These are phyloP conservation scores for Euphorbia corollata DNA, from an alignment of 441 rosid species.

Conservation along the genomic window DNA sequence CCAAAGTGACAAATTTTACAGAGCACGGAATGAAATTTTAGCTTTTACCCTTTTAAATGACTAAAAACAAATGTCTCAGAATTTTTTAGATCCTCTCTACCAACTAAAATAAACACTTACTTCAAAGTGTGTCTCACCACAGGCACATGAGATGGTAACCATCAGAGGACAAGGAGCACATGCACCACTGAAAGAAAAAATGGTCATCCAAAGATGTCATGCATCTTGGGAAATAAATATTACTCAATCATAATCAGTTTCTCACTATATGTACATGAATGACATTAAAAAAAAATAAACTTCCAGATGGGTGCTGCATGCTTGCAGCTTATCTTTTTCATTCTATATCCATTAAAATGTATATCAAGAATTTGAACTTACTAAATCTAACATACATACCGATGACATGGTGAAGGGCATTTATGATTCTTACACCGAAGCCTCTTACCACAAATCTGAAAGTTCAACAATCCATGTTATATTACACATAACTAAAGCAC, in stretches of 20 bases:
- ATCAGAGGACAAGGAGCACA: slow-evolving; percentile 94
- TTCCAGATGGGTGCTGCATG: not conserved
- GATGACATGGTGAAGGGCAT: slow-evolving; percentile 88
- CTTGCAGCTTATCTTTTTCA: not conserved
- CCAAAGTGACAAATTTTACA: not conserved
- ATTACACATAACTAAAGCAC: not conserved
- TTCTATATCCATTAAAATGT: not conserved
- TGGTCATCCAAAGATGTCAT: slow-evolving; percentile 11
- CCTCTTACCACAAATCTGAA: slow-evolving; percentile 69
- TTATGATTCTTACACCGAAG: slow-evolving; percentile 83
- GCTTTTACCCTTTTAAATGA: not conserved
- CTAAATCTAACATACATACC: slow-evolving; percentile 35
- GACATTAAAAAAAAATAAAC: not conserved
- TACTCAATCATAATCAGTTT: not conserved
- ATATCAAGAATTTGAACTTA: slow-evolving; percentile 3
- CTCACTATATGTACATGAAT: slow-evolving; percentile 3
- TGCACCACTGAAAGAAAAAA: slow-evolving; percentile 58
- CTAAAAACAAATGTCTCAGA: not conserved
- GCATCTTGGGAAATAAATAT: not conserved
- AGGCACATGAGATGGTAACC: slow-evolving; percentile 80
- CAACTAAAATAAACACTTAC: slow-evolving; percentile 34
- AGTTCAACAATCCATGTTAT: slow-evolving; percentile 17
- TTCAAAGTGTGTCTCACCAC: slow-evolving; percentile 75
- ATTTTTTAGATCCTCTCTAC: not conserved
- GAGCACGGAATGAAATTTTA: not conserved